These are phyloP conservation scores for Mycothermus thermophilus DNA, from an alignment of 495 filamentous ascomycete species.

Conservation along the genomic window DNA sequence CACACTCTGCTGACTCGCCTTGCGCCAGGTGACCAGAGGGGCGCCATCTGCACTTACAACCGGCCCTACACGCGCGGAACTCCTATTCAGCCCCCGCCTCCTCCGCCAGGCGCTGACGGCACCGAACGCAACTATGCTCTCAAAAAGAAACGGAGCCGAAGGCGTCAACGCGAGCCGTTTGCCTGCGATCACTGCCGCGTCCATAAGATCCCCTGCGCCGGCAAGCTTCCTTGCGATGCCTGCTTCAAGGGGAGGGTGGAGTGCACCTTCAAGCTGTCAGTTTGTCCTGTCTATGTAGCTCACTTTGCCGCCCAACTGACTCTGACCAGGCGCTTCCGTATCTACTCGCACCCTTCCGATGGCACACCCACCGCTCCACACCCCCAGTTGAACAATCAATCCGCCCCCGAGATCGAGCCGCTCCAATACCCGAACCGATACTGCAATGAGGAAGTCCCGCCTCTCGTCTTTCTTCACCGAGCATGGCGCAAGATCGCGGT, in stretches of 20 bases:
- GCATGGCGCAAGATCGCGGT: slow-evolving; percentile 13
- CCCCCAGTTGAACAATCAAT: too few relatives aligned
- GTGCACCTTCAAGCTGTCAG: slow-evolving; percentile 12
- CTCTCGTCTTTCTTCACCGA: slow-evolving; percentile 13
- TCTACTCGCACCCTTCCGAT: background rate
- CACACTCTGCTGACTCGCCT: too few relatives aligned
- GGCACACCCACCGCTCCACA: too few relatives aligned
- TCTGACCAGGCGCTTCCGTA: too few relatives aligned
- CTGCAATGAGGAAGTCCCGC: slow-evolving; percentile 9
- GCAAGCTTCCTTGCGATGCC: slow-evolving; percentile 10
- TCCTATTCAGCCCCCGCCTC: slow-evolving; percentile 9
- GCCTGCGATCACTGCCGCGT: slow-evolving; percentile 12
- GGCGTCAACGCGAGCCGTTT: too few relatives aligned
- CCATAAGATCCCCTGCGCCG: slow-evolving; percentile 5
- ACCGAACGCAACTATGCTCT: slow-evolving; percentile 5
- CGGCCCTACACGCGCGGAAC: slow-evolving; percentile 7
- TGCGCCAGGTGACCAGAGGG: slow-evolving; percentile 5
- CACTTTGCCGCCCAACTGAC: background rate
- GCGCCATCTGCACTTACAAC: slow-evolving; percentile 9
- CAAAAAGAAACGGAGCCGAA: too few relatives aligned
- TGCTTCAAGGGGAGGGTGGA: slow-evolving; percentile 10
- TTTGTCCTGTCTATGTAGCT: background rate
- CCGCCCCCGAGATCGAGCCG: slow-evolving; percentile 1
- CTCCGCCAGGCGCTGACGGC: slow-evolving; percentile 5
- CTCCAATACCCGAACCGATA: slow-evolving; percentile 11